phyloP scores from a whole-genome alignment of 2,329 filamentous ascomycete species.

The Plectosphaerella plurivora region DNA sequence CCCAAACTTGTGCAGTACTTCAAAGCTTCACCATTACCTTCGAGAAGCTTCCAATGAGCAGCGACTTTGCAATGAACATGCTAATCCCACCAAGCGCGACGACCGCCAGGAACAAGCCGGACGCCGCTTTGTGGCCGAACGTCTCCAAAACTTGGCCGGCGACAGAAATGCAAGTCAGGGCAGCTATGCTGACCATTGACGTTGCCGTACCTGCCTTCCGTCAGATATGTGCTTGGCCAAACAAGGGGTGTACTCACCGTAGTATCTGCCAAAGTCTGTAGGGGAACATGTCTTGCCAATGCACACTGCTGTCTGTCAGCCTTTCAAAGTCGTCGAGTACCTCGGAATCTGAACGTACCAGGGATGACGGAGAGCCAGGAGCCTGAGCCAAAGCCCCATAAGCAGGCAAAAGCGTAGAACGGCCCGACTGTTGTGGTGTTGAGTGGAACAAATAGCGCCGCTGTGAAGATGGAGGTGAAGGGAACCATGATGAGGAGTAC shows the following conservation, averaged over 20 bases:
- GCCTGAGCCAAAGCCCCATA: slow-evolving; percentile 45
- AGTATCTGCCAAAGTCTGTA: slow-evolving; percentile 41
- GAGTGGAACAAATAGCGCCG: slow-evolving; percentile 38
- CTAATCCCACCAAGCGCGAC: too few relatives aligned
- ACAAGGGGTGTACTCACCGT: slow-evolving; percentile 10
- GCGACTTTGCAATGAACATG: too few relatives aligned
- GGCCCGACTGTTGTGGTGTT: slow-evolving; percentile 30
- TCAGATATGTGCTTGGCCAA: too few relatives aligned
- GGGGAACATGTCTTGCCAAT: slow-evolving; percentile 40
- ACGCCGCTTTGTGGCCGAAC: too few relatives aligned
- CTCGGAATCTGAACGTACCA: slow-evolving; percentile 10
- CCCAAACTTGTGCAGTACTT: too few relatives aligned
- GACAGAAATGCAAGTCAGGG: too few relatives aligned
- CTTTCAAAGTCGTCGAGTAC: not conserved
- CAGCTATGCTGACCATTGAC: too few relatives aligned
- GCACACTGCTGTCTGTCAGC: slow-evolving; percentile 25
- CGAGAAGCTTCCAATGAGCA: too few relatives aligned
- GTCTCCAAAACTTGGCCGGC: too few relatives aligned
- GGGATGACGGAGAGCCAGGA: slow-evolving; percentile 37
- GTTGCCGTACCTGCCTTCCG: too few relatives aligned
- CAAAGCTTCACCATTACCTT: too few relatives aligned
- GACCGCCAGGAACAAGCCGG: too few relatives aligned
- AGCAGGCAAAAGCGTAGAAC: slow-evolving; percentile 36
- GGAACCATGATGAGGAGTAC: slow-evolving; percentile 29
- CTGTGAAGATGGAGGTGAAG: slow-evolving; percentile 33